Evolutionary conservation across 495 filamentous ascomycete species (phyloP).

Genomic region (Glarea lozoyensis): DNA sequence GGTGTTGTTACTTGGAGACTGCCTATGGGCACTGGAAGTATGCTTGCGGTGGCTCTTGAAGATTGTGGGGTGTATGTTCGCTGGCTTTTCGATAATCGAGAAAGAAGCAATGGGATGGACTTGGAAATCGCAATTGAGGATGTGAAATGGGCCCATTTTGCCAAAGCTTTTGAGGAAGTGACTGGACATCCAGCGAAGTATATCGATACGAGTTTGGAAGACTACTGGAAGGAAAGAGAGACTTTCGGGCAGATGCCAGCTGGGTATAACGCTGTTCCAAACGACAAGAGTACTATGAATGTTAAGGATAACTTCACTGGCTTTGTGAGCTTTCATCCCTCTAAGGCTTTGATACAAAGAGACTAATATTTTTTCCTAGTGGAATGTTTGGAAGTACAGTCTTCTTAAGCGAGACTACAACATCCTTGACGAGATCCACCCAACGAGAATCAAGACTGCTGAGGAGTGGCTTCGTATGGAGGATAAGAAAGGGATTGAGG

Average conservation of each 20-base stretch:
- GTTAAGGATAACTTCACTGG: conserved; percentile 43
- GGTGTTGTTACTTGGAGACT: conserved; percentile 35
- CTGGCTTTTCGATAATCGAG: conserved; percentile 47
- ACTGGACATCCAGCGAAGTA: conserved; percentile 41
- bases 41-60: conserved; percentile 39
- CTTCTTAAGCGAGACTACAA: conserved; percentile 38
- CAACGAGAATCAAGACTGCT: conserved; percentile 35
- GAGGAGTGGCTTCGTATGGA: conserved; percentile 40
- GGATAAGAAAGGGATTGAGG: conserved; percentile 24
- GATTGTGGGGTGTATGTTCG: conserved; percentile 44
- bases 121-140: conserved; percentile 42
- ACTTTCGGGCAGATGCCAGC: conserved; percentile 16
- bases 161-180: conserved; percentile 38
- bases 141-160: conserved; percentile 36
- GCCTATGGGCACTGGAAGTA: conserved; percentile 33
- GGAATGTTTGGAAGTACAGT: conserved; percentile 35
- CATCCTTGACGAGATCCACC: conserved; percentile 43
- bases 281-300: conserved; percentile 35
- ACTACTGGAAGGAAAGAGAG: conserved; percentile 27
- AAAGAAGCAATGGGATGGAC: conserved; percentile 38
- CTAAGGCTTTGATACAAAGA: too few species aligned
- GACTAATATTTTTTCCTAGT: conserved; percentile 13
- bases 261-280: conserved; percentile 31
- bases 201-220: conserved; percentile 31
- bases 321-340: conserved; percentile 18